Evolutionary conservation across 2,329 filamentous ascomycete genomes (phyloP), one percentile per base, ranked within the genome.

Genomic region (Ilyonectria mors-panacis): DNA sequence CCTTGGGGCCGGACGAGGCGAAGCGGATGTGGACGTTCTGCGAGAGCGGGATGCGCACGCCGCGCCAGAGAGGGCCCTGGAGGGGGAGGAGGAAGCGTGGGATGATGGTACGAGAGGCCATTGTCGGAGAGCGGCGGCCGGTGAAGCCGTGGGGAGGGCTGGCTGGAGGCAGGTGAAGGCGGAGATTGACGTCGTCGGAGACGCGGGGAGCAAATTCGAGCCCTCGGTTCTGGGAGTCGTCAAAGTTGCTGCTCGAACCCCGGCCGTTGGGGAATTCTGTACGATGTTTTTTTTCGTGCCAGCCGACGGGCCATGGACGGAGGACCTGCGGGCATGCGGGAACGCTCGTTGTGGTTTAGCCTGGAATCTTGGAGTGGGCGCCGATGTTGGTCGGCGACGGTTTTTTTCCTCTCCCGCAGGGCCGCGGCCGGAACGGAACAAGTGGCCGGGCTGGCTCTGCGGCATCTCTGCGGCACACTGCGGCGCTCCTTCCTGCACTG

Each of bases 41-140:
- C 15, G 80, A 78, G 63, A 76, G 70, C 17, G 78, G 80, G 62
- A 80, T 78, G 65, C 76, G 76, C 55, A 81, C 70, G 66, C 79
- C 80, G 59, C 84, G 85, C 88, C 89, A 91, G 74, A 90, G 82
- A 33, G 84, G 81, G 61, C 87, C 82, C 72, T 87, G 85, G 68
- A 89, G 86, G 4, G 91, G 91, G 45, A 93, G 86, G n/a, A 93
- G 86, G 77, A 93, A 93, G 53, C 87, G 86, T 33, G 91, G 91
- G 68, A 93, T 92, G 69, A 85, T 78, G 26, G 84, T 80, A n/a
- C 84, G 80, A 42, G 84, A 84, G 57, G 85, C 78, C 84, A 88
- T 81, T 58, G 48, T 83, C 65, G 69, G 65, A 64, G 53, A 42
- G 23, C 1, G 26, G 56, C 21, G 17, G 50, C 30, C 15, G 59